A percentile compares a stretch with the other conserved stretches of the same genome.
Evolutionary conservation across 2,329 filamentous ascomycete genomes (phyloP).

Genomic region (Aspergillus arachidicola): DNA sequence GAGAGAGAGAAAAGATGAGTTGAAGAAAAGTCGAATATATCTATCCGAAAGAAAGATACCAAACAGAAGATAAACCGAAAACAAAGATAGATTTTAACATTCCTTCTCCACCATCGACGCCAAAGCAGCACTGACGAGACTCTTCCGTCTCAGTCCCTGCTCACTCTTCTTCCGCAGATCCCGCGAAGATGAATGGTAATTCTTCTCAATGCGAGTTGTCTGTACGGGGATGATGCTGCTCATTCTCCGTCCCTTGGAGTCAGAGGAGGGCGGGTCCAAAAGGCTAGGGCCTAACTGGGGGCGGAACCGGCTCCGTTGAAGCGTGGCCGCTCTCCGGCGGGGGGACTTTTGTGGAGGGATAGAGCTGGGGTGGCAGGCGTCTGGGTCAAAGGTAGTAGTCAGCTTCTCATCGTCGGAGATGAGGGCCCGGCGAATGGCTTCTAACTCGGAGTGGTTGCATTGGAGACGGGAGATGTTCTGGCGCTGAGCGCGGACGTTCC

Average conservation of each 20-base stretch:
- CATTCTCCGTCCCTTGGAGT: constrained; percentile 27
- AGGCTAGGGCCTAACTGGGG: constrained; percentile 17
- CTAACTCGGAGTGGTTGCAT: constrained; percentile 39
- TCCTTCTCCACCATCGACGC: constrained; percentile 36
- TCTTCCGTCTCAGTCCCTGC: constrained; percentile 40
- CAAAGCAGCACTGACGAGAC: constrained; percentile 42
- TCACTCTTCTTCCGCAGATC: constrained; percentile 38
- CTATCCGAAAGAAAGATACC: background rate
- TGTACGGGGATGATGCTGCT: constrained; percentile 29
- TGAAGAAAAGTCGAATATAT: background rate
- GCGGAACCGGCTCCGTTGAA: constrained; percentile 33
- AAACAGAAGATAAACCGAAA: background rate
- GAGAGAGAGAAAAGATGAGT: background rate
- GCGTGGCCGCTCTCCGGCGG: constrained; percentile 31
- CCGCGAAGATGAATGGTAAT: constrained; percentile 27
- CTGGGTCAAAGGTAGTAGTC: constrained; percentile 15
- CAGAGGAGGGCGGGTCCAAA: background rate
- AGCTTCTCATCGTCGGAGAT: constrained; percentile 29
- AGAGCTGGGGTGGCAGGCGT: constrained; percentile 43
- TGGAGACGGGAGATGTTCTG: constrained; percentile 45
- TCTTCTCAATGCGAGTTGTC: constrained; percentile 39
- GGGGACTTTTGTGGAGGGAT: constrained; percentile 38
- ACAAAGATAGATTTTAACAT: background rate
- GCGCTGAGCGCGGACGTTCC: constrained; percentile 37
- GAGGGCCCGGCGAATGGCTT: constrained; percentile 41